These are phyloP conservation scores for Entophlyctis luteolus DNA, from an alignment of 192 early-diverging fungal species.

Conservation along the genomic window DNA sequence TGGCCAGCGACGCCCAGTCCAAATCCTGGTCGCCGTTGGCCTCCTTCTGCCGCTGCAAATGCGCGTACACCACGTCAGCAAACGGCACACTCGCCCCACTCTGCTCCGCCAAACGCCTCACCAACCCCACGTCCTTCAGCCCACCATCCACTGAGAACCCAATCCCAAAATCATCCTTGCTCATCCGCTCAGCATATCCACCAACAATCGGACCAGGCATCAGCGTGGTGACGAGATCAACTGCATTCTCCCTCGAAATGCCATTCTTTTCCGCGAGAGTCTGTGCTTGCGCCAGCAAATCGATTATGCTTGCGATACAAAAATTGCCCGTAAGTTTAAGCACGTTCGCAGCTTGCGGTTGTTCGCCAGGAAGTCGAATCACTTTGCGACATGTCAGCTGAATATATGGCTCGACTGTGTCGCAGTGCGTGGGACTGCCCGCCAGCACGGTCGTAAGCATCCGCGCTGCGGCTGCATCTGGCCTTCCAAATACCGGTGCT, in stretches of 20 bases:
- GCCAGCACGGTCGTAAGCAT: slow-evolving; percentile 14
- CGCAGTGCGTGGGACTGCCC: background rate
- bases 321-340: slow-evolving; percentile 33
- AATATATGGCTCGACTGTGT: slow-evolving; percentile 2
- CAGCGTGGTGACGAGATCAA: slow-evolving; percentile 30
- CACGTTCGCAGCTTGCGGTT: slow-evolving; percentile 3
- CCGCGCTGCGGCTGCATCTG: slow-evolving; percentile 32
- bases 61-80: slow-evolving; percentile 12
- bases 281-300: slow-evolving; percentile 33
- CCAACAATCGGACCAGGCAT: slow-evolving; percentile 27
- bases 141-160: slow-evolving; percentile 38
- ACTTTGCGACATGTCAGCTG: slow-evolving; percentile 1
- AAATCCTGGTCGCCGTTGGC: slow-evolving; percentile 1
- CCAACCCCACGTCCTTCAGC: slow-evolving; percentile 39
- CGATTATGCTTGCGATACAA: slow-evolving; percentile 23
- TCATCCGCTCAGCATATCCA: slow-evolving; percentile 26
- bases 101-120: slow-evolving; percentile 5
- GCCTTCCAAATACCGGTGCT: slow-evolving; percentile 37
- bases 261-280: slow-evolving; percentile 37
- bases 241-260: slow-evolving; percentile 9
- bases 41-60: slow-evolving; percentile 25
- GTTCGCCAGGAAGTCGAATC: background rate
- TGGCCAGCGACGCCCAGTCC: slow-evolving; percentile 24
- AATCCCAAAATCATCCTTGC: slow-evolving; percentile 24
- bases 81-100: slow-evolving; percentile 9